Percentiles rank a stretch among this genome's conserved stretches.
Conservation (phyloP, 1,139 yeast genomes). For the Scheffersomyces segobiensis region DNA sequence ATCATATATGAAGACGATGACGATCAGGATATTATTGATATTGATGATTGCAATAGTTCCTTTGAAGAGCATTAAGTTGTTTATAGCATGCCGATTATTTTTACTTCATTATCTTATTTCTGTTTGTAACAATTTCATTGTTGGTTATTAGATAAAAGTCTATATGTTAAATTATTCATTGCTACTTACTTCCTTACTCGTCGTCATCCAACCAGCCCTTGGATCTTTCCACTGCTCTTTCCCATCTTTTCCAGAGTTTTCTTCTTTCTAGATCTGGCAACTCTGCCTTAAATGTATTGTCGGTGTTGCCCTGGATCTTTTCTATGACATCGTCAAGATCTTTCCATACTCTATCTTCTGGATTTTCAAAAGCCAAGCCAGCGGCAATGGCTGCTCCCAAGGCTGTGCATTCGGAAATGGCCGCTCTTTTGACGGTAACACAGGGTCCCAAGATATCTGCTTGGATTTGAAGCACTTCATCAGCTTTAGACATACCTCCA, state of each 20-base stretch:
- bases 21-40: conserved; percentile 17
- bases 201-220: conserved; percentile 69
- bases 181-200: conserved; percentile 17
- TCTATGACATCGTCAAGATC: conserved; percentile 63
- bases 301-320: conserved; percentile 34
- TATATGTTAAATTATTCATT: not conserved
- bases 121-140: not conserved
- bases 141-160: not conserved
- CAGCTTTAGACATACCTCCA: conserved; percentile 94
- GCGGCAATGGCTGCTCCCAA: conserved; percentile 97
- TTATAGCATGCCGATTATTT: not conserved
- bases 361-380: conserved; percentile 66
- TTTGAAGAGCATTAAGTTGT: conserved; percentile 2
- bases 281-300: conserved; percentile 55
- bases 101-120: not conserved
- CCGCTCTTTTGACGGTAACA: conserved; percentile 78
- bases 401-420: conserved; percentile 89
- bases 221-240: conserved; percentile 75
- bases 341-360: conserved; percentile 69
- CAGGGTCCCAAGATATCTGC: conserved; percentile 88
- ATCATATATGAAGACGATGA: conserved; percentile 4
- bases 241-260: conserved; percentile 75
- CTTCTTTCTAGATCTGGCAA: conserved; percentile 64
- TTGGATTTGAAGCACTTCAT: conserved; percentile 92
- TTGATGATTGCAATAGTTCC: conserved; percentile 29